Evolutionary conservation across 768 basidiomycete species (phyloP).

Genomic region (Lactarius deliciosus): DNA sequence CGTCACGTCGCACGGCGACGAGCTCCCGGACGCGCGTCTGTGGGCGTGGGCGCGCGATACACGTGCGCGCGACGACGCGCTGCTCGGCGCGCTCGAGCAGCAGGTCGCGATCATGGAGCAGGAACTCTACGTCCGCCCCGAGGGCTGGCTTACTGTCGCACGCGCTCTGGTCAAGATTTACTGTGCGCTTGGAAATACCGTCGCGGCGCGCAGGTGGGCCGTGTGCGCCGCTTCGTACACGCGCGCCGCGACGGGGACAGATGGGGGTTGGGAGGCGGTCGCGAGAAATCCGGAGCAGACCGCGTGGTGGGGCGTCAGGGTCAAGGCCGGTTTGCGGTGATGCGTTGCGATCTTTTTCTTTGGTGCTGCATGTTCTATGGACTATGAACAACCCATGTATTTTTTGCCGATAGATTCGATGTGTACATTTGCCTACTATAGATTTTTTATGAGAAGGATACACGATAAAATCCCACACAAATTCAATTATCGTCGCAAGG

Average conservation of each 20-base stretch:
- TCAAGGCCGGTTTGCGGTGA: not conserved
- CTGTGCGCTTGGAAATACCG: constrained; percentile 13
- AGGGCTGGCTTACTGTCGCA: constrained; percentile 18
- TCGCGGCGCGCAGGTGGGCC: constrained; percentile 17
- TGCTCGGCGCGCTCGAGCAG: constrained; percentile 4
- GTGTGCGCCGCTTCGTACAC: constrained; percentile 19
- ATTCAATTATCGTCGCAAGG: not conserved
- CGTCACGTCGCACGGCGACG: constrained; percentile 13
- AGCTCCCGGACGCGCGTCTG: constrained; percentile 8
- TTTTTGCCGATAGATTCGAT: not conserved
- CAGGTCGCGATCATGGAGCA: constrained; percentile 9
- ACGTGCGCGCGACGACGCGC: constrained; percentile 7
- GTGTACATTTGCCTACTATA: not conserved
- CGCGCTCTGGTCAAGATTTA: constrained; percentile 12
- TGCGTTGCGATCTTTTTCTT: not conserved
- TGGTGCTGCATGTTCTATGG: too few species aligned
- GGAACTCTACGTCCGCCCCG: constrained; percentile 10
- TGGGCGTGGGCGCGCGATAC: constrained; percentile 16
- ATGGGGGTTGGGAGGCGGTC: constrained; percentile 24
- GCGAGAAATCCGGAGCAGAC: constrained; percentile 20
- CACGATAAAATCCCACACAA: not conserved
- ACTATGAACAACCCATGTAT: constrained; percentile 1
- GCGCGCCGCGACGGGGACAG: constrained; percentile 19
- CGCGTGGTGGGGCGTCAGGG: constrained; percentile 16
- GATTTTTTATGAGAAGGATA: not conserved